These are phyloP conservation scores for Cyclotella choctawhatcheeana DNA, from an alignment of 108 stramenopile species.

Conservation along the genomic window DNA sequence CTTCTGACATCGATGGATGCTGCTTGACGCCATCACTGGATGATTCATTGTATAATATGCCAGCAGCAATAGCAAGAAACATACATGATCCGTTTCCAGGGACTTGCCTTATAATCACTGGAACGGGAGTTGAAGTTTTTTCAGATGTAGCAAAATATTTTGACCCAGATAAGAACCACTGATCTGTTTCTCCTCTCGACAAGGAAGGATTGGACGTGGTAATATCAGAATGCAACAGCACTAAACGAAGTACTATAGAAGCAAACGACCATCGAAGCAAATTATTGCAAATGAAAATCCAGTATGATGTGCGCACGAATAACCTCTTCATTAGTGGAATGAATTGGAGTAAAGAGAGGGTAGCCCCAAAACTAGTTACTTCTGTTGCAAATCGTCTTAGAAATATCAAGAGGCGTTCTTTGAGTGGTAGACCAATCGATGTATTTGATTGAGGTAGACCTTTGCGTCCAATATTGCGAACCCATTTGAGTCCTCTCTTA, in stretches of 20 bases:
- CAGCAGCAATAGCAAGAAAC: constrained; percentile 72
- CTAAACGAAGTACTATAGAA: constrained; percentile 24
- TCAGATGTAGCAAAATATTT: constrained; percentile 13
- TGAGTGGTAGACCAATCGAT: neutral
- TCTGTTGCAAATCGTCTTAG: neutral
- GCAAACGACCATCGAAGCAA: constrained; percentile 26
- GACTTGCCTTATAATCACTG: constrained; percentile 76
- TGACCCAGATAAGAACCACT: constrained; percentile 33
- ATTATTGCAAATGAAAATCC: constrained; percentile 18
- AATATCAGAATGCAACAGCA: constrained; percentile 32
- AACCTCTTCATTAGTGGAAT: neutral
- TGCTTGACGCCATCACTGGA: neutral
- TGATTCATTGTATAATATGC: constrained; percentile 15
- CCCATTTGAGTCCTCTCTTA: neutral
- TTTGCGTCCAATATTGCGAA: neutral
- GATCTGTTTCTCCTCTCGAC: constrained; percentile 8
- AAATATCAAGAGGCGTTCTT: neutral
- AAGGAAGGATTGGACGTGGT: constrained; percentile 5
- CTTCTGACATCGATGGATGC: constrained; percentile 11
- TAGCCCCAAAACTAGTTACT: neutral
- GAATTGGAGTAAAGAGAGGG: neutral
- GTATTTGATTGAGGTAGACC: neutral
- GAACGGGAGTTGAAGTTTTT: constrained; percentile 6
- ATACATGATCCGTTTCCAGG: constrained; percentile 91
- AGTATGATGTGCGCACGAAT: neutral